Evolutionary conservation across 2,329 filamentous ascomycete genomes (phyloP).

Genomic region (Cadophora luteo-olivacea): DNA sequence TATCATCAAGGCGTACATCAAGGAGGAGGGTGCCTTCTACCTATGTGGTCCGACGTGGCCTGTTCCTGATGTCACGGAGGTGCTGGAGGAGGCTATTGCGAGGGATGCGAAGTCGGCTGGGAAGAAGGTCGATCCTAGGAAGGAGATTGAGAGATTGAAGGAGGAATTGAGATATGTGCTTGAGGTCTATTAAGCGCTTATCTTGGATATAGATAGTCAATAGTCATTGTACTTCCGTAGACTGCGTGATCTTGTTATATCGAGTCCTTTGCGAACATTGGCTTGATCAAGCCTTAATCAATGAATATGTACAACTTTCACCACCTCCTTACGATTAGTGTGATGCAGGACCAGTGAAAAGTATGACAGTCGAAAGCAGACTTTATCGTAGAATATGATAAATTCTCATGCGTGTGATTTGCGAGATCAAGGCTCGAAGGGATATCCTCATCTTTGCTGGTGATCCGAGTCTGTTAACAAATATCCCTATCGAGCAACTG

Average conservation of each 20-base stretch:
- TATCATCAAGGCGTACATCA: constrained; percentile 85
- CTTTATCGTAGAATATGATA: too few relatives aligned
- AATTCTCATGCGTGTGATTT: too few relatives aligned
- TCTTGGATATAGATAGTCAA: neutral
- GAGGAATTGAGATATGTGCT: constrained; percentile 93
- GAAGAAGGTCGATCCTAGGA: constrained; percentile 83
- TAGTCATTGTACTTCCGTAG: neutral
- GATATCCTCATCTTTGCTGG: neutral
- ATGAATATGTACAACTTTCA: neutral
- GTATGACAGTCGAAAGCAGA: too few relatives aligned
- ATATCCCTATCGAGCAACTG: neutral
- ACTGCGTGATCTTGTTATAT: neutral
- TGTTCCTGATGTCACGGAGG: constrained; percentile 93
- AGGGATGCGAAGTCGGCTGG: constrained; percentile 71
- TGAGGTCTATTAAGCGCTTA: constrained; percentile 83
- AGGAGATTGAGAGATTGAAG: constrained; percentile 98
- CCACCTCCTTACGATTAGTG: too few relatives aligned
- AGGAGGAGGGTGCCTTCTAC: constrained; percentile 92
- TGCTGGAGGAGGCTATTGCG: constrained; percentile 90
- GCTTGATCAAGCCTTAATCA: neutral
- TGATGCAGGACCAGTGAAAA: too few relatives aligned
- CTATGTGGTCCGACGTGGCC: constrained; percentile 98
- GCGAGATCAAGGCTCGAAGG: too few relatives aligned
- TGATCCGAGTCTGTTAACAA: neutral
- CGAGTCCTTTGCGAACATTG: too few relatives aligned